Evolutionary conservation across 495 filamentous ascomycete genomes (phyloP).

Genomic region (Aspergillus kassunensis): DNA sequence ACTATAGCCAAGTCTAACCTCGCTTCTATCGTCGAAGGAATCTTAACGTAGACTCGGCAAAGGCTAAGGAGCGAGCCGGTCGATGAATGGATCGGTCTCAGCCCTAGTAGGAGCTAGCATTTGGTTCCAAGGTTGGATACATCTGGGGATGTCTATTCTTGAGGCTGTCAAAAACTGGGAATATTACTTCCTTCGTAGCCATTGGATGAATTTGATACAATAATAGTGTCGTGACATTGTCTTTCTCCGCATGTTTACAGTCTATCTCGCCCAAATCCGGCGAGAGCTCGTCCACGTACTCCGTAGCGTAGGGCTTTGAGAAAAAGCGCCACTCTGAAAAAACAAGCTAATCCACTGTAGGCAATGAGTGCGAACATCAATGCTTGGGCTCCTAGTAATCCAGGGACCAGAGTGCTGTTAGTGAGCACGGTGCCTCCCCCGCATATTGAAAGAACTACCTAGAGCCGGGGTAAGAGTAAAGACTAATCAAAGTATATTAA

Average conservation of each 20-base stretch:
- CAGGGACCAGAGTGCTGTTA: background rate
- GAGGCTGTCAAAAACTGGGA: no score
- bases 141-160: no score
- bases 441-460: background rate
- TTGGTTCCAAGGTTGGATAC: no score
- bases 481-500: background rate
- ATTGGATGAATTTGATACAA: no score
- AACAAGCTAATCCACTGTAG: background rate
- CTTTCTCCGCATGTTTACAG: no score
- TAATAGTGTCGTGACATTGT: no score
- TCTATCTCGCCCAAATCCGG: no score
- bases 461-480: background rate
- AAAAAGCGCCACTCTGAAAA: no score
- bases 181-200: no score
- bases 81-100: background rate
- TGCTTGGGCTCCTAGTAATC: background rate
- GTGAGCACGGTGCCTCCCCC: background rate
- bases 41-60: background rate
- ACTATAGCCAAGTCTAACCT: background rate
- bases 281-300: no score
- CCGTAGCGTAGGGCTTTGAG: no score
- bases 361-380: slow-evolving; percentile 11
- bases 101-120: background rate
- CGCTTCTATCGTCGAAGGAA: background rate
- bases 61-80: background rate